Conservation (phyloP, 495 filamentous ascomycete genomes). For the Polyplosphaeria fusca region DNA sequence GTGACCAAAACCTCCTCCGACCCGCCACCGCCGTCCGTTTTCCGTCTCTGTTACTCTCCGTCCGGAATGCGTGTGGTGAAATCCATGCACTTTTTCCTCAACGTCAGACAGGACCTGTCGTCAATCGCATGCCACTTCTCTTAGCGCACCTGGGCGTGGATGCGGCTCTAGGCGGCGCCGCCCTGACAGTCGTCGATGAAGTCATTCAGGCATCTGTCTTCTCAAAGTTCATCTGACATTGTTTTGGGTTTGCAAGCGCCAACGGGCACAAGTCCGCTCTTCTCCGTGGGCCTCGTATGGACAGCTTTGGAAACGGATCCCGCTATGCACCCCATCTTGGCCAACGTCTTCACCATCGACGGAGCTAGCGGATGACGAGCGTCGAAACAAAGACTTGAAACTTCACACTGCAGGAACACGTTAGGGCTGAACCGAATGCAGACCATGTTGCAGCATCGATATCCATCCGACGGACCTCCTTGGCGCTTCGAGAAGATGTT, state of each 20-base stretch:
- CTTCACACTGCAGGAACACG: not conserved
- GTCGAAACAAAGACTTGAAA: slow-evolving; percentile 4
- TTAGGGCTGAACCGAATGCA: not conserved
- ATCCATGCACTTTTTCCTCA: no score
- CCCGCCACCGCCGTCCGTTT: not conserved
- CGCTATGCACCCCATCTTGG: not conserved
- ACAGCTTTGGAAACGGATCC: not conserved
- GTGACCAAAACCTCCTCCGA: slow-evolving; percentile 12
- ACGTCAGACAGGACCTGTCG: no score
- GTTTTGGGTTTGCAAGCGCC: no score
- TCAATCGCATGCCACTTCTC: no score
- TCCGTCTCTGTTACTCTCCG: no score
- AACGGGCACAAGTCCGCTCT: no score
- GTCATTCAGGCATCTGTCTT: no score
- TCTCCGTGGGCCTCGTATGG: not conserved
- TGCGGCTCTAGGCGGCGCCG: not conserved
- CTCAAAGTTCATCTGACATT: no score
- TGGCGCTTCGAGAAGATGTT: not conserved
- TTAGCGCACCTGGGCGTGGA: not conserved
- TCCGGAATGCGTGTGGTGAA: no score
- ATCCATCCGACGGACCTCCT: not conserved
- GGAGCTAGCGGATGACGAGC: not conserved
- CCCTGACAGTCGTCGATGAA: no score
- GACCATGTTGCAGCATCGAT: not conserved
- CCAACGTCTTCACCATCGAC: not conserved